Conservation (phyloP, 1,284 basidiomycete species). For the Cryptococcus sp. region DNA sequence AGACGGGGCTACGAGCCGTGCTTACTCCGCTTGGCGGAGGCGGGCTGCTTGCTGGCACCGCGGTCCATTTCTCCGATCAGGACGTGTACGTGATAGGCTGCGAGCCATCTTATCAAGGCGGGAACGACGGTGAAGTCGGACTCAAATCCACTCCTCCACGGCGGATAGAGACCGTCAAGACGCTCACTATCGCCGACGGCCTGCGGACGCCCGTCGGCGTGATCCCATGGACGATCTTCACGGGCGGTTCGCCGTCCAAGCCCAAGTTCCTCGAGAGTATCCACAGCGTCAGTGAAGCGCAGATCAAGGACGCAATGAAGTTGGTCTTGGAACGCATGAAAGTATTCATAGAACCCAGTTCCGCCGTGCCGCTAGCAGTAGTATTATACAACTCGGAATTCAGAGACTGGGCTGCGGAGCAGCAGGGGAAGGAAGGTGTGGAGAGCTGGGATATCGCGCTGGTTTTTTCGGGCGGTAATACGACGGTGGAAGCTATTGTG, state of each 20-base stretch:
- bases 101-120: constrained; percentile 31
- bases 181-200: constrained; percentile 31
- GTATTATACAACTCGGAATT: constrained; percentile 28
- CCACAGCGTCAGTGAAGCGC: constrained; percentile 23
- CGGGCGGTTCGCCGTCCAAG: constrained; percentile 12
- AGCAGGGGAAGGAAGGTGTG: constrained; percentile 15
- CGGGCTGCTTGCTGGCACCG: constrained; percentile 29
- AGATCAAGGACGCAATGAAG: constrained; percentile 27
- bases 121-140: constrained; percentile 23
- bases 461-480: constrained; percentile 30
- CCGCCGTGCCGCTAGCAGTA: constrained; percentile 27
- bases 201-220: constrained; percentile 24
- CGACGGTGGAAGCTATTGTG: constrained; percentile 26
- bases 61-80: constrained; percentile 24
- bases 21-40: constrained; percentile 33
- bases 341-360: constrained; percentile 28
- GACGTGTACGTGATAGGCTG: constrained; percentile 22
- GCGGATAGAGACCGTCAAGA: constrained; percentile 25
- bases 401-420: constrained; percentile 17
- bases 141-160: constrained; percentile 19
- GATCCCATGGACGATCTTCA: constrained; percentile 27
- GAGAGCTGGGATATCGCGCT: constrained; percentile 25
- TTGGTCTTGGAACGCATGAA: constrained; percentile 30
- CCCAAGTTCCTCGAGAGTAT: constrained; percentile 20
- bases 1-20: constrained; percentile 11